phyloP scores from a whole-genome alignment of 2,329 filamentous ascomycete species.

The Talaromyces sp. region DNA sequence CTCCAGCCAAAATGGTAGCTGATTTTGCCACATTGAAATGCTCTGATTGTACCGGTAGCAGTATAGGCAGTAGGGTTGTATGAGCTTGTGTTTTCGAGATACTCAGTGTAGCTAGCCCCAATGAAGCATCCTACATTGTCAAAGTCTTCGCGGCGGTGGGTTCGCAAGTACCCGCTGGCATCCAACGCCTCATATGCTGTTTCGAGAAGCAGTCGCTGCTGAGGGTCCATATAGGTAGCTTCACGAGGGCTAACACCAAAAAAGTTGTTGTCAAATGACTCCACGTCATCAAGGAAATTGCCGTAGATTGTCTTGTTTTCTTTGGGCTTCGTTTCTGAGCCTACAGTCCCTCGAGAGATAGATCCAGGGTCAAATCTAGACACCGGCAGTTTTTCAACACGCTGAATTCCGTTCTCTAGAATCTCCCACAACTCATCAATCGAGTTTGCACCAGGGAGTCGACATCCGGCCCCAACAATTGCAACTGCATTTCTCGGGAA shows the following conservation, averaged over 20 bases:
- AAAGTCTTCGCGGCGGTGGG: slow-evolving; percentile 13
- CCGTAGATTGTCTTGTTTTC: slow-evolving; percentile 19
- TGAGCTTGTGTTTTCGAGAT: slow-evolving; percentile 12
- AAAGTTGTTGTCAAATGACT: slow-evolving; percentile 26
- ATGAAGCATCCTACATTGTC: slow-evolving; percentile 21
- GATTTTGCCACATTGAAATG: slow-evolving; percentile 36
- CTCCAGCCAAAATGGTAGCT: slow-evolving; percentile 37
- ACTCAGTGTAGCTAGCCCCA: slow-evolving; percentile 16
- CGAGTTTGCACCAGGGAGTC: slow-evolving; percentile 37
- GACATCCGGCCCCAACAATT: slow-evolving; percentile 40
- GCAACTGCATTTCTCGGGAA: slow-evolving; percentile 29
- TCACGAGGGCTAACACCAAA: slow-evolving; percentile 10
- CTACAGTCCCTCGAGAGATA: slow-evolving; percentile 2
- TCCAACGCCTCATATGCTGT: slow-evolving; percentile 33
- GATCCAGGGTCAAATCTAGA: slow-evolving; percentile 18
- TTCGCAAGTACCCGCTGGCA: slow-evolving; percentile 4
- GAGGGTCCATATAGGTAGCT: slow-evolving; percentile 11
- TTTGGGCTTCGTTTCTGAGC: slow-evolving; percentile 16
- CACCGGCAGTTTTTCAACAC: slow-evolving; percentile 14
- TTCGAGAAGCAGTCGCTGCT: slow-evolving; percentile 17
- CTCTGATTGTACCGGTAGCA: slow-evolving; percentile 26
- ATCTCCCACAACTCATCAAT: slow-evolving; percentile 40
- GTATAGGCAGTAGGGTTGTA: slow-evolving; percentile 12
- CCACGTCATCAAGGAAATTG: slow-evolving; percentile 17
- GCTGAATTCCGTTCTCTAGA: slow-evolving; percentile 14